Percentiles rank a stretch among this genome's conserved stretches.
Evolutionary conservation across 768 basidiomycete genomes (phyloP).

Genomic region (Xerocomellus dryophilus): DNA sequence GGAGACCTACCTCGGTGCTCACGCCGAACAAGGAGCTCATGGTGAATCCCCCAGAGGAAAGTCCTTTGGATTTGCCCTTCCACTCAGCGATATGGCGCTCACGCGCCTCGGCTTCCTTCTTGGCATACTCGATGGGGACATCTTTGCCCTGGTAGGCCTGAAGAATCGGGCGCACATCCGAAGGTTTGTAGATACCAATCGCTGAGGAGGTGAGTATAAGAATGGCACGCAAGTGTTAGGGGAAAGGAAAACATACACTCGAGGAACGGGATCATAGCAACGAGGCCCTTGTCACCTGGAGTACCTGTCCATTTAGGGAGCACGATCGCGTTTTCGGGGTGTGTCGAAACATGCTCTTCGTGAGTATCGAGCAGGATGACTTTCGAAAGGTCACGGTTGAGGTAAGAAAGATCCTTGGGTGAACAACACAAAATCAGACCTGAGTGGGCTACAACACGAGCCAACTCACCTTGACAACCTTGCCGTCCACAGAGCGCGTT

Average conservation of each 20-base stretch:
- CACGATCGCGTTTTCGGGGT: slow-evolving; percentile 87
- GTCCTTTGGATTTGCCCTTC: slow-evolving; percentile 47
- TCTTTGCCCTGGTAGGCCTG: slow-evolving; percentile 84
- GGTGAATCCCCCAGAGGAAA: slow-evolving; percentile 41
- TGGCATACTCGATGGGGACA: slow-evolving; percentile 84
- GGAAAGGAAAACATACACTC: slow-evolving; percentile 58
- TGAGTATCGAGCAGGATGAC: slow-evolving; percentile 85
- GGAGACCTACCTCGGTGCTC: slow-evolving; percentile 28
- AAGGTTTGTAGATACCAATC: slow-evolving; percentile 84
- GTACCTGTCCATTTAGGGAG: slow-evolving; percentile 86
- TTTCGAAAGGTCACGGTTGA: slow-evolving; percentile 91
- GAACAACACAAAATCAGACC: neutral
- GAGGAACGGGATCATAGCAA: slow-evolving; percentile 95
- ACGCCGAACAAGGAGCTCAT: slow-evolving; percentile 44
- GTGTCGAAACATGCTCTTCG: slow-evolving; percentile 68
- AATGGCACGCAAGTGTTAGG: neutral
- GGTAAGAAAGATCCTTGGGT: slow-evolving; percentile 79
- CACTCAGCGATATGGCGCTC: slow-evolving; percentile 76
- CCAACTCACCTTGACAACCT: slow-evolving; percentile 72
- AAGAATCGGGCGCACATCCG: slow-evolving; percentile 86
- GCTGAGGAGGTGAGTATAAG: slow-evolving; percentile 44
- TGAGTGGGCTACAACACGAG: neutral
- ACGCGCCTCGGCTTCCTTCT: slow-evolving; percentile 83
- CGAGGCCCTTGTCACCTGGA: slow-evolving; percentile 67
- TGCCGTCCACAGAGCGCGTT: slow-evolving; percentile 77